Evolutionary conservation across 768 basidiomycete genomes (phyloP).

Genomic region (Boletus sensibilis): DNA sequence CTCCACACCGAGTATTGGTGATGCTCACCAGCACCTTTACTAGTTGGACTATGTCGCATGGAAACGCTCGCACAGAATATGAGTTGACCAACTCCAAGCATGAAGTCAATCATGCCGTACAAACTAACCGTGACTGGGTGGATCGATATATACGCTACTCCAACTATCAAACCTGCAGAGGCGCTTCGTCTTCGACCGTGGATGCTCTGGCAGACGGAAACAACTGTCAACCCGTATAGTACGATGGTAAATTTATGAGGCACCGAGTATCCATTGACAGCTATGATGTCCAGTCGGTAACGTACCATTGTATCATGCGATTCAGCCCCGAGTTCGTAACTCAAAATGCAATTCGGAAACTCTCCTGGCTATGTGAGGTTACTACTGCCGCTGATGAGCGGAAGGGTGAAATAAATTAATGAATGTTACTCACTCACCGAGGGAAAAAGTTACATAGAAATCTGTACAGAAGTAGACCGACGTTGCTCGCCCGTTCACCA

Average conservation of each 20-base stretch:
- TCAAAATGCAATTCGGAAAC: neutral
- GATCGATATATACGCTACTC: constrained; percentile 10
- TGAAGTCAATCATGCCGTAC: neutral
- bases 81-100: constrained; percentile 15
- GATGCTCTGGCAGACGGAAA: neutral
- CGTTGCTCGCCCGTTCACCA: too few species aligned
- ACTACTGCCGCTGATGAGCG: too few species aligned
- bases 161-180: constrained; percentile 19
- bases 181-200: constrained; percentile 1
- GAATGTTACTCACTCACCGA: too few species aligned
- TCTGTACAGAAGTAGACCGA: too few species aligned
- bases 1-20: neutral
- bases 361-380: too few species aligned
- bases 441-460: too few species aligned
- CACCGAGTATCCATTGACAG: too few species aligned
- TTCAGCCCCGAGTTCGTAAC: too few species aligned
- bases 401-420: too few species aligned
- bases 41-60: constrained; percentile 8
- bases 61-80: constrained; percentile 18
- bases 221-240: too few species aligned
- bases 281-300: too few species aligned
- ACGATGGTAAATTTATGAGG: neutral
- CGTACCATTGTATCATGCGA: too few species aligned
- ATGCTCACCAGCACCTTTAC: constrained; percentile 17
- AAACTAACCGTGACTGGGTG: neutral